These are phyloP conservation scores for Peltaster fructicola DNA, from an alignment of 2,329 filamentous ascomycete species.

Conservation along the genomic window DNA sequence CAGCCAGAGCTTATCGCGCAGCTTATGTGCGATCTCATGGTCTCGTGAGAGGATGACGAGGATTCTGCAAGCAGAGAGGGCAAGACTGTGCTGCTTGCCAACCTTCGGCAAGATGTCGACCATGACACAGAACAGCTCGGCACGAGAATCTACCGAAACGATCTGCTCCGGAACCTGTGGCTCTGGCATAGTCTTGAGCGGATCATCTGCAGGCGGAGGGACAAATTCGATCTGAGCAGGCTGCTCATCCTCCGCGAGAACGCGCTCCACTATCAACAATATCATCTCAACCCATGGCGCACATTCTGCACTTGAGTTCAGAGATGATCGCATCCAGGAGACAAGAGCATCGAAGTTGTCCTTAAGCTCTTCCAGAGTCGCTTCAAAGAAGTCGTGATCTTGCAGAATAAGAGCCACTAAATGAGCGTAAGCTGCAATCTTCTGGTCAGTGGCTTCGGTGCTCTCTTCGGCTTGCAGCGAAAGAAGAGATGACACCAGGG, in stretches of 20 bases:
- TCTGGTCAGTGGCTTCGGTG: constrained; percentile 38
- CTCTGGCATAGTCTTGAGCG: constrained; percentile 27
- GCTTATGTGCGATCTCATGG: constrained; percentile 51
- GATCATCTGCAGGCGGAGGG: constrained; percentile 26
- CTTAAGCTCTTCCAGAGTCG: constrained; percentile 55
- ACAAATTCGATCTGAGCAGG: constrained; percentile 57
- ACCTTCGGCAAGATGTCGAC: constrained; percentile 70
- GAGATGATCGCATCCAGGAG: constrained; percentile 55
- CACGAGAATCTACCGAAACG: constrained; percentile 47
- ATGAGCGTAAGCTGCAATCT: constrained; percentile 82
- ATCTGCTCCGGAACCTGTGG: constrained; percentile 43
- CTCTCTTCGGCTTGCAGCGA: constrained; percentile 40
- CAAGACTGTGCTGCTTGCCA: constrained; percentile 71
- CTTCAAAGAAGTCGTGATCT: constrained; percentile 61
- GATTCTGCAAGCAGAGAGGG: constrained; percentile 65
- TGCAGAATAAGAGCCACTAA: constrained; percentile 76
- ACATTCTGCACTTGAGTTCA: constrained; percentile 52
- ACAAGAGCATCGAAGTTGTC: constrained; percentile 62
- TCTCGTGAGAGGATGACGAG: constrained; percentile 75
- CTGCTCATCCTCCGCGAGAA: constrained; percentile 77
- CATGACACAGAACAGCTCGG: constrained; percentile 56
- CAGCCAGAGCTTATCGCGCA: constrained; percentile 78
- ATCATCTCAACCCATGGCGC: constrained; percentile 87
- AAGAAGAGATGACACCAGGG: constrained; percentile 68
- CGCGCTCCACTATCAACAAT: constrained; percentile 71